Conservation (phyloP, 2,329 filamentous ascomycete genomes). For the Neophaeococcomyces mojaviensis region DNA sequence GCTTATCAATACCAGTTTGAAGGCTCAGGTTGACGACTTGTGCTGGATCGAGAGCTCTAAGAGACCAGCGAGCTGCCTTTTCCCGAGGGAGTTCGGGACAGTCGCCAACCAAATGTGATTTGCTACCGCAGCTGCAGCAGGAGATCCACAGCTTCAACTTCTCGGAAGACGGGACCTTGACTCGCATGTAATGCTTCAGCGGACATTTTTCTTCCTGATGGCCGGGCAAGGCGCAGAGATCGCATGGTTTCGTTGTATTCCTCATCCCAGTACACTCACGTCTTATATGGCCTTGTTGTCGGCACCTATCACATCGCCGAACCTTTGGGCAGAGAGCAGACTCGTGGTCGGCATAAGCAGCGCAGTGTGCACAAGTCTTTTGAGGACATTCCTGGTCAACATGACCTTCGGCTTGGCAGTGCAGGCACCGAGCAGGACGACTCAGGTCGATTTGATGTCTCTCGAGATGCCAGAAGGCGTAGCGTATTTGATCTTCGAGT, state of each 20-base stretch:
- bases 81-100: slow-evolving; percentile 28
- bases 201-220: slow-evolving; percentile 57
- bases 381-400: slow-evolving; percentile 35
- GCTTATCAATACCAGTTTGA: slow-evolving; percentile 15
- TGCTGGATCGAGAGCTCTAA: slow-evolving; percentile 30
- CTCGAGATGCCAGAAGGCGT: slow-evolving; percentile 33
- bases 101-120: slow-evolving; percentile 37
- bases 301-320: slow-evolving; percentile 48
- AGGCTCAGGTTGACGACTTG: slow-evolving; percentile 35
- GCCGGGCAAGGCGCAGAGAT: slow-evolving; percentile 48
- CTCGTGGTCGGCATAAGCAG: slow-evolving; percentile 33
- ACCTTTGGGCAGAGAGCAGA: slow-evolving; percentile 34
- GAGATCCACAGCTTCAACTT: slow-evolving; percentile 36
- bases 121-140: slow-evolving; percentile 37
- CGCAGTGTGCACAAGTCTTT: slow-evolving; percentile 38
- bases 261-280: slow-evolving; percentile 53
- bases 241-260: slow-evolving; percentile 52
- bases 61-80: slow-evolving; percentile 31
- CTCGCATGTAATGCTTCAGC: slow-evolving; percentile 40
- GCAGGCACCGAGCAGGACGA: slow-evolving; percentile 35
- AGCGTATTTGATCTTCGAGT: slow-evolving; percentile 33
- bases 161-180: slow-evolving; percentile 18
- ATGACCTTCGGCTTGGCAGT: slow-evolving; percentile 38
- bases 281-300: slow-evolving; percentile 52
- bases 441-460: slow-evolving; percentile 34